Evolutionary conservation across 345 rosid genomes (phyloP).

Genomic region (Moricandia arvensis): DNA sequence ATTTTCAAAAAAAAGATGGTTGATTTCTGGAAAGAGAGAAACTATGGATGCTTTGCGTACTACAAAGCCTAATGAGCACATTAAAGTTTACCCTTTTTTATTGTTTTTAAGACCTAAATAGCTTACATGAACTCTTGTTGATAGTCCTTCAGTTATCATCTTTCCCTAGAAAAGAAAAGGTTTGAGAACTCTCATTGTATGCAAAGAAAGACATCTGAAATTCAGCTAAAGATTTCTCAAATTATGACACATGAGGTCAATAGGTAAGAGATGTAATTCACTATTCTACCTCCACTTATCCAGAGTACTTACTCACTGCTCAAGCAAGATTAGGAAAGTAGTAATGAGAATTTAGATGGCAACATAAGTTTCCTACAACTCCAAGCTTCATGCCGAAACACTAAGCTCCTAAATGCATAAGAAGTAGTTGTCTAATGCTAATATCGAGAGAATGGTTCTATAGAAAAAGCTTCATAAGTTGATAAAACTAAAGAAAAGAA

Average conservation of each 20-base stretch:
- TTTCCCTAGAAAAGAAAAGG: constrained; percentile 61
- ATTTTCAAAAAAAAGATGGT: neutral
- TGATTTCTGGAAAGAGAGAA: neutral
- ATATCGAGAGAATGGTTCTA: neutral
- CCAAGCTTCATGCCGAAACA: neutral
- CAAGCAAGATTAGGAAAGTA: neutral
- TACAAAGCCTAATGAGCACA: neutral
- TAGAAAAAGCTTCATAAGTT: too few species aligned
- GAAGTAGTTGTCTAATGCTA: neutral
- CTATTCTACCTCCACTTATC: neutral
- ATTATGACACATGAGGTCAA: neutral
- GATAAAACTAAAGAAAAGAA: too few species aligned
- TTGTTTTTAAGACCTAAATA: neutral
- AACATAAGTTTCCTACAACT: neutral
- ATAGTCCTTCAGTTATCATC: constrained; percentile 52
- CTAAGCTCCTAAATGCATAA: neutral
- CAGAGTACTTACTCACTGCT: too few species aligned
- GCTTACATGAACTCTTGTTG: constrained; percentile 35
- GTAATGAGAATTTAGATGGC: neutral
- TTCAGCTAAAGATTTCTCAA: neutral
- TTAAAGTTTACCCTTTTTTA: neutral
- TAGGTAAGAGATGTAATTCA: neutral
- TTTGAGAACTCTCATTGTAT: constrained; percentile 37
- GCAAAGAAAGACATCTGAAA: constrained; percentile 33
- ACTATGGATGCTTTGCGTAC: neutral